Conservation (phyloP, 208 protist species). For the Trichomonas tenax region DNA sequence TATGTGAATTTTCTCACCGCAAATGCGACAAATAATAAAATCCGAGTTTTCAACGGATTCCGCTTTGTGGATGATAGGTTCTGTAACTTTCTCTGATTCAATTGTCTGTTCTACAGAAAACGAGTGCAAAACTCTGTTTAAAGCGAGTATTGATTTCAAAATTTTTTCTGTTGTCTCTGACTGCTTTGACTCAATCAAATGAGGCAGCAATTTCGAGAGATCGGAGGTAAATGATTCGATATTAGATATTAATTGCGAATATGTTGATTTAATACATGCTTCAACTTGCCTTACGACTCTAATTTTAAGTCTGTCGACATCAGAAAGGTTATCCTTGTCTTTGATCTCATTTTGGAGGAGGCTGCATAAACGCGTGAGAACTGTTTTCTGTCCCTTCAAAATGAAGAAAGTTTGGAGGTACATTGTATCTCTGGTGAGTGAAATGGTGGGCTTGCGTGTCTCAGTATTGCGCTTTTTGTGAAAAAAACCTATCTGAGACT, state of each 20-base stretch:
- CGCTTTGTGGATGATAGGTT: background rate
- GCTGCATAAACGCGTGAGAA: background rate
- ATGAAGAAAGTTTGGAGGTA: background rate
- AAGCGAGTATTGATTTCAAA: background rate
- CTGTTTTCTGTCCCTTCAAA: background rate
- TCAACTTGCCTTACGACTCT: background rate
- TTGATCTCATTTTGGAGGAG: background rate
- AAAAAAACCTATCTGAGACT: background rate
- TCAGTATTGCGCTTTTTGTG: background rate
- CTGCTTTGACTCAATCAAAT: background rate
- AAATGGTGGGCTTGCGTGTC: background rate
- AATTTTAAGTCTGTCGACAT: background rate
- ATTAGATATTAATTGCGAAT: background rate
- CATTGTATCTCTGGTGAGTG: background rate
- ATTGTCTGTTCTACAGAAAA: background rate
- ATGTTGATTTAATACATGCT: background rate
- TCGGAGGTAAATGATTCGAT: background rate
- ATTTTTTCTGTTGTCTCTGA: background rate
- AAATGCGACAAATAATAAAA: conserved; percentile 10
- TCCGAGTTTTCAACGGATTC: background rate
- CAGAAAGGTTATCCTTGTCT: background rate
- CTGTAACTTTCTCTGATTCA: background rate
- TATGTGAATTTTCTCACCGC: background rate
- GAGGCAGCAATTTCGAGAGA: background rate
- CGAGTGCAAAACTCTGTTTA: background rate